These are phyloP conservation scores for Gaultheria prostrata DNA, from an alignment of 148 eudicot species.

Conservation along the genomic window DNA sequence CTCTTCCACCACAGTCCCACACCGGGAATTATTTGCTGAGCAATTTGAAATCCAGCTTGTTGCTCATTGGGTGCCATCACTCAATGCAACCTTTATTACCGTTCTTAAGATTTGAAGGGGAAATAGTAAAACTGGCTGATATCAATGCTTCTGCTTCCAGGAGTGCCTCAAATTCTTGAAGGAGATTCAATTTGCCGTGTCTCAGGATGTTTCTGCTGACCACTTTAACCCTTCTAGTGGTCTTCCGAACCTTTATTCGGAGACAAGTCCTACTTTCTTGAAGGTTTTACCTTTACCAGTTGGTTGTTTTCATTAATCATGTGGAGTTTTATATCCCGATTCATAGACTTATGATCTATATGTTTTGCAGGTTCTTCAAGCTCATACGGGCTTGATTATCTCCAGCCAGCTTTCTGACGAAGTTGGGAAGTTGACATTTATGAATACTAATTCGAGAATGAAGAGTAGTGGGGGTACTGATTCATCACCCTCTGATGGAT, in stretches of 20 bases:
- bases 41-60: background rate
- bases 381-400: slow-evolving; percentile 44
- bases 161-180: slow-evolving; percentile 72
- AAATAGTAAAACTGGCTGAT: slow-evolving; percentile 6
- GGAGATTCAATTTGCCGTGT: slow-evolving; percentile 43
- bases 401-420: slow-evolving; percentile 59
- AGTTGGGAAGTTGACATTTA: slow-evolving; percentile 55
- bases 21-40: background rate
- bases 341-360: background rate
- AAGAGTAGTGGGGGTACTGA: slow-evolving; percentile 55
- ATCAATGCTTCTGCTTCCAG: slow-evolving; percentile 34
- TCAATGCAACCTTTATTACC: background rate
- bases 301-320: background rate
- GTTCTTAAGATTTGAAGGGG: background rate
- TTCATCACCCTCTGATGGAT: slow-evolving; percentile 44
- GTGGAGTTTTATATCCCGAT: background rate
- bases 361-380: slow-evolving; percentile 70
- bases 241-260: slow-evolving; percentile 39
- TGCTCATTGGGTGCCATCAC: background rate
- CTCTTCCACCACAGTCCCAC: background rate
- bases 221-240: slow-evolving; percentile 49
- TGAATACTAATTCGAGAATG: slow-evolving; percentile 41
- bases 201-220: slow-evolving; percentile 48
- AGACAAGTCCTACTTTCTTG: slow-evolving; percentile 46
- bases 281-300: slow-evolving; percentile 54